Percentiles rank a stretch among this genome's conserved stretches.
These are phyloP conservation scores for Larix kaempferi DNA, from an alignment of 75 land plant genomes.

Conservation along the genomic window DNA sequence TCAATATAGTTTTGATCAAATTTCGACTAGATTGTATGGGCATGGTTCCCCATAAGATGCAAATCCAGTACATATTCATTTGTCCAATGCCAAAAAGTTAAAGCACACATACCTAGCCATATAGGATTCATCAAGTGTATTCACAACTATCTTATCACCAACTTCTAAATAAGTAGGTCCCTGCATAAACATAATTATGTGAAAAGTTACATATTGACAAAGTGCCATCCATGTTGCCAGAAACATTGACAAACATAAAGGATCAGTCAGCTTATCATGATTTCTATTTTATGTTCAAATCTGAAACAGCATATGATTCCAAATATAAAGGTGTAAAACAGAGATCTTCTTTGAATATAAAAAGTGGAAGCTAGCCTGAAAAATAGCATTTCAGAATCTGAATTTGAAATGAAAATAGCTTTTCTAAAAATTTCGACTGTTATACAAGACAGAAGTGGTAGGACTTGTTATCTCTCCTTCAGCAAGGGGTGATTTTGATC, in stretches of 20 bases:
- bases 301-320: not conserved
- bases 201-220: not conserved
- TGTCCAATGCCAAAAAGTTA: too few relatives aligned
- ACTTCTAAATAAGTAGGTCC: conserved; percentile 23
- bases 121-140: conserved; percentile 26
- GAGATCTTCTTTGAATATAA: not conserved
- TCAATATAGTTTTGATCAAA: too few relatives aligned
- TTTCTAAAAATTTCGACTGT: not conserved
- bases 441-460: not conserved
- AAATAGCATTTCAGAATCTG: not conserved
- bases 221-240: not conserved
- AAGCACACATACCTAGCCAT: conserved; percentile 20
- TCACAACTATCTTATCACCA: conserved; percentile 30
- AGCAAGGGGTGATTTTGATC: too few relatives aligned
- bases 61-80: not conserved
- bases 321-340: not conserved
- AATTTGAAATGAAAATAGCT: not conserved
- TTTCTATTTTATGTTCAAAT: not conserved
- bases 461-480: too few relatives aligned
- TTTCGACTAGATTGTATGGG: not conserved
- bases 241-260: not conserved
- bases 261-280: not conserved
- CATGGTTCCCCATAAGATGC: not conserved
- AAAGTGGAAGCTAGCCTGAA: not conserved
- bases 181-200: conserved; percentile 13